These are phyloP conservation scores for Starmera dryadoides DNA, from an alignment of 805 yeast genomes.

Conservation along the genomic window DNA sequence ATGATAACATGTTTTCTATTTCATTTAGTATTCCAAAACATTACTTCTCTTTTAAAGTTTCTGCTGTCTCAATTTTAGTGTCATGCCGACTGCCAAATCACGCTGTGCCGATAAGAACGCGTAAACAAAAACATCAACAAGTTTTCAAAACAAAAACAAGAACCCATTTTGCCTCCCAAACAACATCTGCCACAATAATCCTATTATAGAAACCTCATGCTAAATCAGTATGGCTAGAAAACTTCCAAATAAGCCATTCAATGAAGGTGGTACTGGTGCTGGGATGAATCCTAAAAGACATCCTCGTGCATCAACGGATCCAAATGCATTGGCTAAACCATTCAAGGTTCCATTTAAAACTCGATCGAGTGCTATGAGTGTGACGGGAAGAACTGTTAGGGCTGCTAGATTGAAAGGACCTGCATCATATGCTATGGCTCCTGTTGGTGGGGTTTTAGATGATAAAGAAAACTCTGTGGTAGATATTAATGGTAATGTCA, in stretches of 20 bases:
- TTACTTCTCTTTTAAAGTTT: too few relatives aligned
- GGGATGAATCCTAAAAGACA: slow-evolving; percentile 52
- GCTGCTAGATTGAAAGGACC: slow-evolving; percentile 29
- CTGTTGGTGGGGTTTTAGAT: slow-evolving; percentile 23
- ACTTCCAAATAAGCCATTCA: slow-evolving; percentile 35
- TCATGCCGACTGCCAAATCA: too few relatives aligned
- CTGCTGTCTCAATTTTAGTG: too few relatives aligned
- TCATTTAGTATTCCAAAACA: too few relatives aligned
- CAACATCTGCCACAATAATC: too few relatives aligned
- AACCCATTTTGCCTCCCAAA: too few relatives aligned
- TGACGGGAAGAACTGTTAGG: slow-evolving; percentile 16
- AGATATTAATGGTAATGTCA: slow-evolving; percentile 23
- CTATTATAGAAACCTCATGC: too few relatives aligned
- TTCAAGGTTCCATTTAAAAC: slow-evolving; percentile 56
- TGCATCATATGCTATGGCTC: slow-evolving; percentile 25
- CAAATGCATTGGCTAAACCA: slow-evolving; percentile 50
- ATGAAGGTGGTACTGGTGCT: slow-evolving; percentile 61
- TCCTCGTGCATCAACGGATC: slow-evolving; percentile 46
- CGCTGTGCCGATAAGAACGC: too few relatives aligned
- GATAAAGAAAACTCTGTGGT: slow-evolving; percentile 29
- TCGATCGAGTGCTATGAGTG: slow-evolving; percentile 16
- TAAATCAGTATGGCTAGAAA: slow-evolving; percentile 28
- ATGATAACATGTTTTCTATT: too few relatives aligned
- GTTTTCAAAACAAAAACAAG: too few relatives aligned
- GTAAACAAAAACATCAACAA: too few relatives aligned